Percentiles rank a stretch among this genome's conserved stretches.
phyloP scores from a whole-genome alignment of 2,329 filamentous ascomycete genomes.

The Diaporthe capsici region DNA sequence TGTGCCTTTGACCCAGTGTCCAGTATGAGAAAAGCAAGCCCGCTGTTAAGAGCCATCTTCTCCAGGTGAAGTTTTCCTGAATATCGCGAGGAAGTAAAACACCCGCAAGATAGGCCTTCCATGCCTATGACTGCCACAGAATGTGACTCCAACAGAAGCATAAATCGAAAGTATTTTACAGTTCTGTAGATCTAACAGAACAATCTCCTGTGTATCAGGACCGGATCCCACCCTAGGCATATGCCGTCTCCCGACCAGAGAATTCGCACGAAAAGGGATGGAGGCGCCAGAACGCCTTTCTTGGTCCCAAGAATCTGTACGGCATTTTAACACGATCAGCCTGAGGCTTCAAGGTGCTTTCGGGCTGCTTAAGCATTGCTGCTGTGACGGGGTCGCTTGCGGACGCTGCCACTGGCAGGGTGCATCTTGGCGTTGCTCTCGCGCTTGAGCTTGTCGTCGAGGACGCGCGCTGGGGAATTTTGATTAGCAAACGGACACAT shows the following conservation, averaged over 20 bases:
- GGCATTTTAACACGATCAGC: background rate
- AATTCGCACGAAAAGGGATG: background rate
- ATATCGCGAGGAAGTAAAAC: background rate
- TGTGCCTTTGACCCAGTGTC: background rate
- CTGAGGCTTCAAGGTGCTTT: background rate
- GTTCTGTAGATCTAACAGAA: constrained; percentile 1
- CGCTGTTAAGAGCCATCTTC: background rate
- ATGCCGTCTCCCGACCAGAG: background rate
- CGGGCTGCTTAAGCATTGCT: constrained; percentile 19
- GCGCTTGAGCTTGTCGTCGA: constrained; percentile 77
- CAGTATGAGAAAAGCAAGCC: background rate
- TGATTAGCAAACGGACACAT: constrained; percentile 41
- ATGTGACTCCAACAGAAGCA: background rate
- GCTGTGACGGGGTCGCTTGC: constrained; percentile 72
- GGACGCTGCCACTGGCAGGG: constrained; percentile 62
- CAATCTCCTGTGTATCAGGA: background rate
- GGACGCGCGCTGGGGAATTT: constrained; percentile 66
- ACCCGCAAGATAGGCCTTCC: background rate
- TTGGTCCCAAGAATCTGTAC: background rate
- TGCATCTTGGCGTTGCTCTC: constrained; percentile 73
- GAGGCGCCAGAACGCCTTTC: background rate
- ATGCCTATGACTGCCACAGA: background rate
- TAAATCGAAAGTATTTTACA: constrained; percentile 20
- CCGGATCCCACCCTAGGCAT: no score
- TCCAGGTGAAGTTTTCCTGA: background rate